Conservation (phyloP, 768 basidiomycete species). For the Russula virescens region DNA sequence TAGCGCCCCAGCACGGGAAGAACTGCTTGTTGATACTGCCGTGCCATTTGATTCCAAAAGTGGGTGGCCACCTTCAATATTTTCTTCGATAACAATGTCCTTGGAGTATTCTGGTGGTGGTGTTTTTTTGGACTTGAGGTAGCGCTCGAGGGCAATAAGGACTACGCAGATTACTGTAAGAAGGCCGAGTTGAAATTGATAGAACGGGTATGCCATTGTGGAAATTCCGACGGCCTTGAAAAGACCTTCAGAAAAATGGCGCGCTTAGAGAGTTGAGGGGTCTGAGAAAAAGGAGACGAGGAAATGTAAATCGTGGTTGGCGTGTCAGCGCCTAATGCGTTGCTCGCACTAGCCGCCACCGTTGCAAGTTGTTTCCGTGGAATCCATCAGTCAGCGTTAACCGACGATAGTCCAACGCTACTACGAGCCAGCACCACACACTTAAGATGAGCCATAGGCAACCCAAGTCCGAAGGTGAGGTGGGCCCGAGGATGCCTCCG, state of each 20-base stretch:
- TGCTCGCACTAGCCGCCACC: too few relatives aligned
- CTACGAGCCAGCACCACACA: too few relatives aligned
- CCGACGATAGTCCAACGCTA: too few relatives aligned
- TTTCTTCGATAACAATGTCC: constrained; percentile 10
- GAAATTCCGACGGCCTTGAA: neutral
- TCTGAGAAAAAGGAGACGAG: neutral
- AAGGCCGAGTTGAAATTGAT: constrained; percentile 29
- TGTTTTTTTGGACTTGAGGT: constrained; percentile 22
- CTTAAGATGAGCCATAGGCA: neutral
- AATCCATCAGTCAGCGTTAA: too few relatives aligned
- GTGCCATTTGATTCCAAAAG: neutral
- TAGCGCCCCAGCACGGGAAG: constrained; percentile 16
- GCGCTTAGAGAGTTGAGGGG: neutral
- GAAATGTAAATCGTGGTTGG: too few relatives aligned
- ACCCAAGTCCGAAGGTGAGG: too few relatives aligned
- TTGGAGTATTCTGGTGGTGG: neutral
- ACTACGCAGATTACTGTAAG: constrained; percentile 24
- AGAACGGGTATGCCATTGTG: constrained; percentile 24
- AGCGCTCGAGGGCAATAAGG: constrained; percentile 25
- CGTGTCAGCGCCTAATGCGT: too few relatives aligned
- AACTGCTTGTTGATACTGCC: neutral
- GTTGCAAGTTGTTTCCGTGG: too few relatives aligned
- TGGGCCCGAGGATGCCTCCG: neutral
- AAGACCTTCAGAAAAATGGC: neutral
- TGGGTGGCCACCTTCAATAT: constrained; percentile 11